Evolutionary conservation across 2,329 filamentous ascomycete genomes (phyloP), one percentile per base, ranked within the genome.

Genomic region (Mycogone perniciosa): DNA sequence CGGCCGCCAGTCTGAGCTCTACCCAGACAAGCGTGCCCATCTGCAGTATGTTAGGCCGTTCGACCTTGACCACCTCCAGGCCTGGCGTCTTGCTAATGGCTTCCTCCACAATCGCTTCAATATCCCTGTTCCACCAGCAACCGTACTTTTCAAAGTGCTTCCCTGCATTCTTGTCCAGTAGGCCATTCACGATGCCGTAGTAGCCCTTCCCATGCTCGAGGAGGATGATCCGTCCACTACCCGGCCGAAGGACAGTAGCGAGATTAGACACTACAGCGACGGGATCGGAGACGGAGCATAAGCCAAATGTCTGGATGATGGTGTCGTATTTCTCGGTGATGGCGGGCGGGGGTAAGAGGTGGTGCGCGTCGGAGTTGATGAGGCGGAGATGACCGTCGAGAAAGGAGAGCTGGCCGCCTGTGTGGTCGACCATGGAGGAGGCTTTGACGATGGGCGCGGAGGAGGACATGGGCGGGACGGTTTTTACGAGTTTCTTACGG

Each of bases 51-150:
- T 73, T 73, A 3, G 79, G 79, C 46, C 76, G 71, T 56, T 77
- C 68, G 26, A 84, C 62, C 54, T 71, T 67, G 40, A 84, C 73
- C 38, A 85, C 67, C 62, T 82, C 76, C 45, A 85, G 67, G 2
- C 80, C 79, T 0, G 77, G 77, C 4, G 77, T 70, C 45, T 62
- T 61, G 46, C 59, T 55, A 20, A 68, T 68, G 31, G 79, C 81
- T 53, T 75, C 71, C 48, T 72, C 66, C 7, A 84, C 73, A 31
- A 84, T 71, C 33, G 60, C 66, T 58, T 77, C 75, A 53, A 85
- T 76, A 60, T 85, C 81, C 47, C 82, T 71, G 66, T 85, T 85
- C 81, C 81, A 85, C 82, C 82, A 85, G 67, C 82, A 85, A 3
- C 82, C 82, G 60, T 80, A 85, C 58, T 76, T 74, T 26, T 71